A percentile compares a stretch with the other conserved stretches of the same genome.
These are phyloP conservation scores for Dactylellina drechsleri DNA, from an alignment of 2,329 filamentous ascomycete species.

Conservation along the genomic window DNA sequence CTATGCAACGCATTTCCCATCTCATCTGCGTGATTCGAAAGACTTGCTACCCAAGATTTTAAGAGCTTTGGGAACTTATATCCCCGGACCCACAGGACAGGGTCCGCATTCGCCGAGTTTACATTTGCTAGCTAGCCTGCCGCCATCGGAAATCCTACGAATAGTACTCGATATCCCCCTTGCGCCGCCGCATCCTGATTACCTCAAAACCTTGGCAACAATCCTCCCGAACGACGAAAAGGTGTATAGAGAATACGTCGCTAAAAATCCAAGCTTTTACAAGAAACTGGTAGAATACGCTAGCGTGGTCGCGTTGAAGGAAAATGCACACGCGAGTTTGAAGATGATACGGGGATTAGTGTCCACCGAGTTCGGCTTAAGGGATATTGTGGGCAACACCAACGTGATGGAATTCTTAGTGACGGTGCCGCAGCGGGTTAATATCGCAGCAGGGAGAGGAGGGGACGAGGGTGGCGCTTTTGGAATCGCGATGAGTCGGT, in stretches of 20 bases:
- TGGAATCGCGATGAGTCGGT: constrained; percentile 46
- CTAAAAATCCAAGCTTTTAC: constrained; percentile 50
- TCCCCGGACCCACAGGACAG: constrained; percentile 44
- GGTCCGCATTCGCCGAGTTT: constrained; percentile 41
- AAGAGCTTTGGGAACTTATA: constrained; percentile 44
- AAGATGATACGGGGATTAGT: constrained; percentile 45
- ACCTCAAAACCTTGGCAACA: constrained; percentile 39
- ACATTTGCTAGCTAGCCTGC: constrained; percentile 38
- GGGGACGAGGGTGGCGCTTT: constrained; percentile 48
- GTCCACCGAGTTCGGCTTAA: constrained; percentile 27
- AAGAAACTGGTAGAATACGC: constrained; percentile 48
- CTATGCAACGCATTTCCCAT: constrained; percentile 42
- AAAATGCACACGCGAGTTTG: constrained; percentile 51
- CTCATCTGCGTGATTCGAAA: constrained; percentile 36
- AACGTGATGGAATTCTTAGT: constrained; percentile 48
- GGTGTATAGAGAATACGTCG: constrained; percentile 35
- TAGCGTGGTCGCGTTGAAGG: constrained; percentile 42
- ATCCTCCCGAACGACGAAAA: constrained; percentile 41
- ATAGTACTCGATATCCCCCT: constrained; percentile 45
- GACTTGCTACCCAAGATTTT: constrained; percentile 46
- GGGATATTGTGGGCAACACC: constrained; percentile 42
- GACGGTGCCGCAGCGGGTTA: constrained; percentile 42
- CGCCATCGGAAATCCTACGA: constrained; percentile 20
- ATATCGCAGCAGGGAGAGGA: constrained; percentile 39
- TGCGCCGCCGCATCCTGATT: constrained; percentile 47